These are phyloP conservation scores for Heliamphora exappendiculata DNA, from an alignment of 148 eudicot genomes.

Conservation along the genomic window DNA sequence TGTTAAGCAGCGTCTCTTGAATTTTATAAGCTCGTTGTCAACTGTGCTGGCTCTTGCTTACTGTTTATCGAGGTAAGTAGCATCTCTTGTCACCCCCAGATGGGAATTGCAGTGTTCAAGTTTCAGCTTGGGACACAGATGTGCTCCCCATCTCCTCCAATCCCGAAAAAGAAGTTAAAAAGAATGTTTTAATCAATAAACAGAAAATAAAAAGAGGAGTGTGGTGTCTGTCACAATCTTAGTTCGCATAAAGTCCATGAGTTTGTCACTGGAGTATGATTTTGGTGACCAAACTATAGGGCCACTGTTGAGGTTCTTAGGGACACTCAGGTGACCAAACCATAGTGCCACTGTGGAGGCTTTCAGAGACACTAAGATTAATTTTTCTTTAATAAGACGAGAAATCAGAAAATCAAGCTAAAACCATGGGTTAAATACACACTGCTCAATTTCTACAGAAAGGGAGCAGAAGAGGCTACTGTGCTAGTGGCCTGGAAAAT, in stretches of 20 bases:
- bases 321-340: neutral
- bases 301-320: neutral
- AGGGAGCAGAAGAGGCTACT: neutral
- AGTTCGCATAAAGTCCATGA: neutral
- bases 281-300: neutral
- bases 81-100: neutral
- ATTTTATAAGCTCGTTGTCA: constrained; percentile 78
- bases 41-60: constrained; percentile 81
- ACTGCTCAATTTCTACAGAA: neutral
- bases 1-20: constrained; percentile 72
- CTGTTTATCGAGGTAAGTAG: constrained; percentile 64
- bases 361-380: neutral
- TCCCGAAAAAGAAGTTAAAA: neutral
- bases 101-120: neutral
- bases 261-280: neutral
- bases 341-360: neutral
- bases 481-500: neutral
- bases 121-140: neutral
- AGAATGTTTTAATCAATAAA: neutral
- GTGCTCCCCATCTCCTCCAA: no score
- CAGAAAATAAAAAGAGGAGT: neutral
- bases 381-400: neutral
- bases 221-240: neutral
- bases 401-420: neutral
- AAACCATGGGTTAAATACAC: neutral